Percentiles rank a stretch among this genome's conserved stretches.
Evolutionary conservation across 2,329 filamentous ascomycete species (phyloP).

Genomic region (Neocucurbitaria cava): DNA sequence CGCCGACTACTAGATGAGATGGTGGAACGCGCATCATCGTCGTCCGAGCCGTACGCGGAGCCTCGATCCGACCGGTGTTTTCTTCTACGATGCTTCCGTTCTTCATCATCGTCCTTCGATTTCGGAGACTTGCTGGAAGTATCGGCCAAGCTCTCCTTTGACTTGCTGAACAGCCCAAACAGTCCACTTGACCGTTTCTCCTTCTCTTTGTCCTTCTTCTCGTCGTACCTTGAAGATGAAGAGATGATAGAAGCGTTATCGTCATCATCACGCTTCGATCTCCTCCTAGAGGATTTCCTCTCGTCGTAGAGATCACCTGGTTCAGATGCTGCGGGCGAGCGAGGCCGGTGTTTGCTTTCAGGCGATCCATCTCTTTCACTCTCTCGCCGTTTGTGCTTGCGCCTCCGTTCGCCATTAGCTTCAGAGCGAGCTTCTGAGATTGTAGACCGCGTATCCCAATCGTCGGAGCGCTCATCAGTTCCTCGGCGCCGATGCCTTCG

Average conservation of each 20-base stretch:
- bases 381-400: constrained; percentile 42
- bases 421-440: constrained; percentile 47
- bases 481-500: constrained; percentile 44
- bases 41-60: constrained; percentile 48
- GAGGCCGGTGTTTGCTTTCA: constrained; percentile 32
- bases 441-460: constrained; percentile 51
- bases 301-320: constrained; percentile 50
- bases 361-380: constrained; percentile 43
- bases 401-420: constrained; percentile 42
- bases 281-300: constrained; percentile 48
- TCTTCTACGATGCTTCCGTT: constrained; percentile 55
- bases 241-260: constrained; percentile 53
- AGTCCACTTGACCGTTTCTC: constrained; percentile 56
- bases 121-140: constrained; percentile 43
- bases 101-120: constrained; percentile 46
- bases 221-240: constrained; percentile 48
- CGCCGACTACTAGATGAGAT: constrained; percentile 45
- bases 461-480: constrained; percentile 46
- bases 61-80: constrained; percentile 50
- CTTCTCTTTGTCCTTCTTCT: constrained; percentile 45
- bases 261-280: constrained; percentile 53
- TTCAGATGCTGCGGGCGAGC: constrained; percentile 49
- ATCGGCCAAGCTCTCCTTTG: constrained; percentile 47
- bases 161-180: constrained; percentile 57
- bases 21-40: constrained; percentile 46